These are phyloP conservation scores for Dryadomyces quercivorus DNA, from an alignment of 2,329 filamentous ascomycete genomes.

Conservation along the genomic window DNA sequence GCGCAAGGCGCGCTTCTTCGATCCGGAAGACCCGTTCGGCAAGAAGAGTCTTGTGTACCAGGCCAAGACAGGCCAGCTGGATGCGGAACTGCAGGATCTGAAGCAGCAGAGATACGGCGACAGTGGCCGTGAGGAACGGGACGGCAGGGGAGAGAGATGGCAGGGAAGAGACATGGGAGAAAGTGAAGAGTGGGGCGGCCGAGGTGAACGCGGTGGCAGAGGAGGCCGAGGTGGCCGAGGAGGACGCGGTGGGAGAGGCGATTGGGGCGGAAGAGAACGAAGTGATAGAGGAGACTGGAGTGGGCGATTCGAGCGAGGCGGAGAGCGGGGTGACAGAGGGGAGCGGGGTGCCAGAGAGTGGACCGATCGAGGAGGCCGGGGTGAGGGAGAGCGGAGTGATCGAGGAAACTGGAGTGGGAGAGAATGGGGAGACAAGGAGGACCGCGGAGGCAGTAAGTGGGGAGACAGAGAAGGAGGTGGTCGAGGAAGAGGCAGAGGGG, in stretches of 20 bases:
- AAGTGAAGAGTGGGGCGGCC: not conserved
- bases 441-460: not conserved
- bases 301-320: no score
- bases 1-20: slow-evolving; percentile 38
- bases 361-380: not conserved
- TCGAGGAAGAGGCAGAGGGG: not conserved
- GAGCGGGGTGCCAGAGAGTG: not conserved
- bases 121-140: not conserved
- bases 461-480: not conserved
- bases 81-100: slow-evolving; percentile 18
- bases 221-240: not conserved
- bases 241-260: not conserved
- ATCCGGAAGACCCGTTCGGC: slow-evolving; percentile 36
- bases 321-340: not conserved
- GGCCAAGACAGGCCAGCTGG: slow-evolving; percentile 32
- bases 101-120: not conserved
- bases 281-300: not conserved
- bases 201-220: not conserved
- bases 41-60: slow-evolving; percentile 44
- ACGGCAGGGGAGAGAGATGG: not conserved
- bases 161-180: not conserved
- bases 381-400: not conserved
- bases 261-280: not conserved
- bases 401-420: not conserved
- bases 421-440: not conserved